Evolutionary conservation across 495 filamentous ascomycete genomes (phyloP).

Genomic region (Aspergillus diversus): DNA sequence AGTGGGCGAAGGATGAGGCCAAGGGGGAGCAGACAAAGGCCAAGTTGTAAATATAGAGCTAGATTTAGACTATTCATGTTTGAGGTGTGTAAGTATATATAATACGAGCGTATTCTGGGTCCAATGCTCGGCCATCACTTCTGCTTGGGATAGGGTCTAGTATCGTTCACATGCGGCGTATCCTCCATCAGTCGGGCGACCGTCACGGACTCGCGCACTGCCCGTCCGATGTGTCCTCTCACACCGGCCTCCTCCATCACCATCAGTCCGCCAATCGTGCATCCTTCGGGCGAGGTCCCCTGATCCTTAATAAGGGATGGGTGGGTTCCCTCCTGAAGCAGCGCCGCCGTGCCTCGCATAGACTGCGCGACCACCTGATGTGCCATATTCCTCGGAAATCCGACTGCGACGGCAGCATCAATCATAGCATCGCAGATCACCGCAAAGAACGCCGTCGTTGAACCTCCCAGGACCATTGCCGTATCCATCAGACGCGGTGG

Average conservation of each 20-base stretch:
- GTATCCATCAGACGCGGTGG: conserved; percentile 41
- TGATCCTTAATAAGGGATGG: conserved; percentile 44
- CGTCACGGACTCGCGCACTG: conserved; percentile 44
- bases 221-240: conserved; percentile 42
- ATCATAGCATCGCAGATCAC: conserved; percentile 46
- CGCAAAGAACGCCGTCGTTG: conserved; percentile 48
- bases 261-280: conserved; percentile 50
- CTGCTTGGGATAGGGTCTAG: conserved; percentile 28
- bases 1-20: conserved; percentile 33
- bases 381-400: conserved; percentile 44
- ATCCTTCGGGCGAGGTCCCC: conserved; percentile 47
- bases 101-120: not conserved
- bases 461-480: conserved; percentile 43
- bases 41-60: not conserved
- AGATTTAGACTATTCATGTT: not conserved
- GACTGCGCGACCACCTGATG: conserved; percentile 45
- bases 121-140: not conserved
- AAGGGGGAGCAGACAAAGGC: not conserved
- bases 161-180: conserved; percentile 35
- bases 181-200: conserved; percentile 43
- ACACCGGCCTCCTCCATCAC: conserved; percentile 48
- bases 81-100: no score
- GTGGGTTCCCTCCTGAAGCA: conserved; percentile 43
- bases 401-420: conserved; percentile 49
- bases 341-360: conserved; percentile 41